Conservation (phyloP, 1,284 basidiomycete species). For the Ustilago esculenta region DNA sequence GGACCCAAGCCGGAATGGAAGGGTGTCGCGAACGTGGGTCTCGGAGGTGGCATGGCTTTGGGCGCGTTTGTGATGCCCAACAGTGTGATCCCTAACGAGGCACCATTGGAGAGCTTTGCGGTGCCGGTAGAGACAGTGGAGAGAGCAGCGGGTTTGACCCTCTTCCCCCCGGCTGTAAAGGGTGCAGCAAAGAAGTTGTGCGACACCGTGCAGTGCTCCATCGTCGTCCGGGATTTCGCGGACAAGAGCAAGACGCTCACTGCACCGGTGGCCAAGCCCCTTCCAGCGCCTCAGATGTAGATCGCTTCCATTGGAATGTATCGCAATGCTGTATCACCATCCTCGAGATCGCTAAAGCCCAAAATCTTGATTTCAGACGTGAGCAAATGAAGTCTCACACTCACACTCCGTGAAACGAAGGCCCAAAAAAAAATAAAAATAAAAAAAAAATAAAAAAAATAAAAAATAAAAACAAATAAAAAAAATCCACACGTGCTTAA, state of each 20-base stretch:
- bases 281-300: conserved; percentile 22
- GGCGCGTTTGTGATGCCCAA: conserved; percentile 66
- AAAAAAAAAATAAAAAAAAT: background rate
- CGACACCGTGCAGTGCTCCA: conserved; percentile 63
- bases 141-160: conserved; percentile 83
- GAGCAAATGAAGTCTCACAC: too few species aligned
- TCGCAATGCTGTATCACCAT: too few species aligned
- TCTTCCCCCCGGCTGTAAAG: conserved; percentile 89
- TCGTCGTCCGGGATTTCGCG: conserved; percentile 61
- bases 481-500: background rate
- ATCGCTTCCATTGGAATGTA: background rate
- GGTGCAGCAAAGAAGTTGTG: conserved; percentile 84
- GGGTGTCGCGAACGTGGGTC: conserved; percentile 20
- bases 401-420: too few species aligned
- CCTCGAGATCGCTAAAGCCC: too few species aligned
- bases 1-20: conserved; percentile 32
- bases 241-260: conserved; percentile 43
- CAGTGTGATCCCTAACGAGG: conserved; percentile 62
- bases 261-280: conserved; percentile 14
- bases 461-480: background rate
- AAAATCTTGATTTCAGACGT: too few species aligned
- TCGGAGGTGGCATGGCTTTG: conserved; percentile 37
- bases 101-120: conserved; percentile 58
- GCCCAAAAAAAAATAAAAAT: too few species aligned
- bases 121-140: conserved; percentile 85